Evolutionary conservation across 2,329 filamentous ascomycete species (phyloP).

Genomic region (Colletotrichum sp.): DNA sequence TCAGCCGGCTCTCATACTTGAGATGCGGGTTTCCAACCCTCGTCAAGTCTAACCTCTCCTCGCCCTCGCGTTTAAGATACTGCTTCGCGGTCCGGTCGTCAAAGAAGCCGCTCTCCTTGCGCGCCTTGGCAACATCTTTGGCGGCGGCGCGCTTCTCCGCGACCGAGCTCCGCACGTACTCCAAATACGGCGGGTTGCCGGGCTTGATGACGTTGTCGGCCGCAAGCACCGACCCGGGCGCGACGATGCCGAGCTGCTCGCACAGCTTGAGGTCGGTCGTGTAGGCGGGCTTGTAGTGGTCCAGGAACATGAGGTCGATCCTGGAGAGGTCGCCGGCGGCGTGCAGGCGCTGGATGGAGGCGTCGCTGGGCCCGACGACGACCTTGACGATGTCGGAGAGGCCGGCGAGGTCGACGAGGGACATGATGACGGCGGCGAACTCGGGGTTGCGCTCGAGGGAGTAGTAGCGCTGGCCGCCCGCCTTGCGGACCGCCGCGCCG

Average conservation of each 20-base stretch:
- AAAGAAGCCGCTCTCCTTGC: slow-evolving; percentile 37
- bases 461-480: slow-evolving; percentile 67
- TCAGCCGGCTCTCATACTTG: slow-evolving; percentile 68
- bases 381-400: slow-evolving; percentile 74
- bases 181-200: slow-evolving; percentile 72
- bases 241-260: slow-evolving; percentile 72
- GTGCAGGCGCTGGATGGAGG: slow-evolving; percentile 67
- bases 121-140: slow-evolving; percentile 31
- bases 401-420: slow-evolving; percentile 76
- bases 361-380: slow-evolving; percentile 71
- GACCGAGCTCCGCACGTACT: slow-evolving; percentile 71
- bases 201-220: slow-evolving; percentile 77
- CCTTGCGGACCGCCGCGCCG: slow-evolving; percentile 66
- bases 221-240: slow-evolving; percentile 65
- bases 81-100: slow-evolving; percentile 50
- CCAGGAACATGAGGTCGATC: slow-evolving; percentile 78
- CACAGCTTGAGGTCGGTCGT: slow-evolving; percentile 77
- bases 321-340: slow-evolving; percentile 55
- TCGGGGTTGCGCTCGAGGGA: slow-evolving; percentile 77
- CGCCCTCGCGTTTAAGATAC: slow-evolving; percentile 61
- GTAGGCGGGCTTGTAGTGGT: slow-evolving; percentile 82
- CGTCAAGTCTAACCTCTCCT: slow-evolving; percentile 38
- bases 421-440: slow-evolving; percentile 73
- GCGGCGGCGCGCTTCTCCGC: slow-evolving; percentile 61
- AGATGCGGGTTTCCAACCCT: slow-evolving; percentile 65